Base-by-base conservation (phyloP, 1,284 basidiomycete species). In the Mycosarcoma mackinlayi region DNA sequence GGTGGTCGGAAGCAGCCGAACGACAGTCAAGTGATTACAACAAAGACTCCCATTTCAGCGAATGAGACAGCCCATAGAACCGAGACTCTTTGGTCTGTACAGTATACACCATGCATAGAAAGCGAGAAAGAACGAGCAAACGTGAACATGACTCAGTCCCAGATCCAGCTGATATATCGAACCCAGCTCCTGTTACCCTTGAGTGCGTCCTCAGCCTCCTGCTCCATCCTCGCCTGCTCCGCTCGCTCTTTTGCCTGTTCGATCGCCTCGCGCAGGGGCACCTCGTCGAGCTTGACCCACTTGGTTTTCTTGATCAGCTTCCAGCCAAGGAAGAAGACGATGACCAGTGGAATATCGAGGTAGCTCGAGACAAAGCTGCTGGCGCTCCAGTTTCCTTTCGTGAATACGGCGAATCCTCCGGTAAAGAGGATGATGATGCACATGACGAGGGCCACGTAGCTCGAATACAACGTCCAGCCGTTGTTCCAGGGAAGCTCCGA, bases 351-450 rank as follows among this genome's bases (percentile, higher is more conserved):
- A 37, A 93, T 84, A 31, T 92, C 90, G 34, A 94, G 78, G 82
- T 94, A 94, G 78, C 88, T 90, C 37, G 90, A 91, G 35, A 93
- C 84, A 25, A 95, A 7, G 93, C 96, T 84, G 96, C 52, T 58
- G 6, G 55, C 35, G 31, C 57, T 35, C 76, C 73, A 80, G 16
- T 58, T 51, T 14, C 77, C 77, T 4, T 40, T 18, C 21, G 73
- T 62, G 47, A 80, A 79, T 11, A 76, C 71, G 9, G 39, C 41
- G 40, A 74, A 79, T 30, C 89, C 90, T 34, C 62, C 64, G 42
- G 75, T 72, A 42, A 77, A 53, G 11, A 74, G 68, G 40, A 78
- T 63, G 28, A 73, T 30, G 24, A 75, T 21, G 23, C 63, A 65
- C 40, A 69, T 60, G 28, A 48, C 37, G 4, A 69, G 47, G 3